These are phyloP conservation scores for Trichosporon sp. DNA, from an alignment of 1,284 basidiomycete species.

Conservation along the genomic window DNA sequence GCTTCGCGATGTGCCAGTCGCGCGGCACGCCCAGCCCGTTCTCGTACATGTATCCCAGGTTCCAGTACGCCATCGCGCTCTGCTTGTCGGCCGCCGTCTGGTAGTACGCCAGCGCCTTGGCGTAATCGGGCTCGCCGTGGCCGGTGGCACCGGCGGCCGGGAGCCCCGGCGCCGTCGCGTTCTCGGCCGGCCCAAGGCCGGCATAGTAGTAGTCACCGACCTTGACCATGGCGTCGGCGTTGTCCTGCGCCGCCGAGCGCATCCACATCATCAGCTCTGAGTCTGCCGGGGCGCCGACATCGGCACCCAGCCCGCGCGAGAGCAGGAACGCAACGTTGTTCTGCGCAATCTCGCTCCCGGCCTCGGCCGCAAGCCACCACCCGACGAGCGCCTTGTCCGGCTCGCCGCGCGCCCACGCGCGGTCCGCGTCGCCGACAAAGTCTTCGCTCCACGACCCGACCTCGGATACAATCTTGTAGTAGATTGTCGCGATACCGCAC, in stretches of 20 bases:
- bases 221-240: conserved; percentile 93
- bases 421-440: conserved; percentile 75
- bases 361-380: conserved; percentile 91
- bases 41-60: conserved; percentile 98
- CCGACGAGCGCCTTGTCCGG: conserved; percentile 62
- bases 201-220: conserved; percentile 85
- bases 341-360: conserved; percentile 87
- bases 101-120: conserved; percentile 89
- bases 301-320: conserved; percentile 57
- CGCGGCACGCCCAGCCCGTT: conserved; percentile 84
- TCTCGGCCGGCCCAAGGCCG: conserved; percentile 7
- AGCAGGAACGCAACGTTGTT: conserved; percentile 92
- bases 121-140: conserved; percentile 56
- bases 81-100: conserved; percentile 81
- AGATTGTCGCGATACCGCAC: conserved; percentile 73
- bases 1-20: conserved; percentile 95
- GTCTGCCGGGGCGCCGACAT: conserved; percentile 15
- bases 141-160: conserved; percentile 35
- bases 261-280: conserved; percentile 89
- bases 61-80: conserved; percentile 96
- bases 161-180: conserved; percentile 5
- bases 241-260: conserved; percentile 85
- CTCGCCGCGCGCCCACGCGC: conserved; percentile 68
- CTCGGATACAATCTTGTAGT: conserved; percentile 84
- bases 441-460: conserved; percentile 83